Conservation (phyloP, 345 rosid genomes). For the Ricinus communis region DNA sequence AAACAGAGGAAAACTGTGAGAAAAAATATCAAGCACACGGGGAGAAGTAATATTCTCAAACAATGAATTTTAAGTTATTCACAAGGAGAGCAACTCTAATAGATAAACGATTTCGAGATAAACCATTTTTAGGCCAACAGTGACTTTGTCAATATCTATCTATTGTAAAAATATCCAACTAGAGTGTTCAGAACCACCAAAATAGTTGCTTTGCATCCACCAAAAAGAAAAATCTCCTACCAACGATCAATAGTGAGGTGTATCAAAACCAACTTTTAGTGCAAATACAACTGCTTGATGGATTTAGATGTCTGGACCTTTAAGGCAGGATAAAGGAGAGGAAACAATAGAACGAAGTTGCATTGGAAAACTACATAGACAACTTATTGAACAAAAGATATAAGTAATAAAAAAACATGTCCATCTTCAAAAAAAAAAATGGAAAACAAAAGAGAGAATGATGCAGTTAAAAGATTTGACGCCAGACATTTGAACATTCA, state of each 20-base stretch:
- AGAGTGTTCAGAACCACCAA: not conserved
- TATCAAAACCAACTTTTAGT: not conserved
- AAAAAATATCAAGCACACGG: not conserved
- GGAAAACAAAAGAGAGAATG: not conserved
- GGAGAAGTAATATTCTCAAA: too few species aligned
- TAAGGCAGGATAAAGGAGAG: not conserved
- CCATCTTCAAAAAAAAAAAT: not conserved
- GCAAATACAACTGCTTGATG: not conserved
- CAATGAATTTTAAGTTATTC: too few species aligned
- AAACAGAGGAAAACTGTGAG: slow-evolving; percentile 12
- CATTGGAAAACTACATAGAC: not conserved
- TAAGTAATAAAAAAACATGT: not conserved
- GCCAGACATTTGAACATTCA: slow-evolving; percentile 6
- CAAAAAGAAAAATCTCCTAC: not conserved
- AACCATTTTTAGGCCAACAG: not conserved
- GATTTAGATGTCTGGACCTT: not conserved
- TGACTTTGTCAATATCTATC: not conserved
- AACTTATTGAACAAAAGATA: not conserved
- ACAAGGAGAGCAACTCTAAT: not conserved
- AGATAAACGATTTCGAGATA: slow-evolving; percentile 3
- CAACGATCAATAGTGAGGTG: not conserved
- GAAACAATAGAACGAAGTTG: not conserved
- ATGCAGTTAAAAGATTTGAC: not conserved
- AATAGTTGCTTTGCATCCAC: slow-evolving; percentile 5
- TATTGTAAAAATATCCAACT: not conserved